These are phyloP conservation scores for Rubus parviflorus DNA, from an alignment of 306 rosid species.

Conservation along the genomic window DNA sequence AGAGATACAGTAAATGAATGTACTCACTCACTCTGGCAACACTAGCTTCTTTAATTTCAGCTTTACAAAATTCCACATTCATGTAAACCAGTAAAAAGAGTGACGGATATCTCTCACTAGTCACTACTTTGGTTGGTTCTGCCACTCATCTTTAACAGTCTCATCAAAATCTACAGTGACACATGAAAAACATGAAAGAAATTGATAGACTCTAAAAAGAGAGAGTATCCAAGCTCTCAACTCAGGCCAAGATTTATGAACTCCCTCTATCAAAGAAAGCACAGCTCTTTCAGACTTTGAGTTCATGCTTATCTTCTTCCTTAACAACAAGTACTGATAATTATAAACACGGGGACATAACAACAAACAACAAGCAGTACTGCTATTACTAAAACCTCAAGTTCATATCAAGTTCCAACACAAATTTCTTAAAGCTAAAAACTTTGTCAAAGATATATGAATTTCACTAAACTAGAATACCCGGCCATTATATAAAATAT, in stretches of 20 bases:
- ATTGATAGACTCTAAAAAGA: background rate
- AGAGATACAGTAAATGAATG: background rate
- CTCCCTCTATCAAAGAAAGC: background rate
- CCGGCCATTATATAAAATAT: slow-evolving; percentile 41
- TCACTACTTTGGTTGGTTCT: background rate
- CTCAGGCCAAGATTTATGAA: background rate
- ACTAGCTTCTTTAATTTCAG: background rate
- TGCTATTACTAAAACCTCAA: background rate
- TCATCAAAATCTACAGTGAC: background rate
- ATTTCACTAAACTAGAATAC: slow-evolving; percentile 19
- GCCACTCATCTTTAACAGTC: background rate
- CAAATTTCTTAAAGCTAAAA: background rate
- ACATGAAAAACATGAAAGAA: background rate
- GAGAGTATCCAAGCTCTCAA: background rate
- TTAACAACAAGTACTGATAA: background rate
- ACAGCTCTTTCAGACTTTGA: background rate
- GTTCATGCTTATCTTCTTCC: background rate
- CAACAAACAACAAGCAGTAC: background rate
- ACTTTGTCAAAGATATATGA: background rate
- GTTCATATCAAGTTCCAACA: background rate
- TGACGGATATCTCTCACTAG: background rate
- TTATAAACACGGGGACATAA: background rate
- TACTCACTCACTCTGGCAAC: background rate
- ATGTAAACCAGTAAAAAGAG: slow-evolving; percentile 11
- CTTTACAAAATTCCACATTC: slow-evolving; percentile 9